Conservation (phyloP, 768 basidiomycete genomes). For the Auricularia auricula-judae region DNA sequence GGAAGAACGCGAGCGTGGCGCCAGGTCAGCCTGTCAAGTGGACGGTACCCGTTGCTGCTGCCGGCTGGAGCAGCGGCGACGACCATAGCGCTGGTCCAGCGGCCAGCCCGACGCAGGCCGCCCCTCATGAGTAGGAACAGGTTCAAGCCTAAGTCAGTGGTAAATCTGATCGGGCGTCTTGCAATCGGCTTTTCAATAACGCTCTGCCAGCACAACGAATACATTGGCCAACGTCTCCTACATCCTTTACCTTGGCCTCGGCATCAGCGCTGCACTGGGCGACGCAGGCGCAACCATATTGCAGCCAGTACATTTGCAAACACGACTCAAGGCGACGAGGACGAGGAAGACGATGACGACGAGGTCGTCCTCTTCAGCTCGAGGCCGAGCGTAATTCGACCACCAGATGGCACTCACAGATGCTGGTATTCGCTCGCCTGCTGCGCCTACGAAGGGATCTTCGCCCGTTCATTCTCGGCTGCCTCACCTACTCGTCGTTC, state of each 20-base stretch:
- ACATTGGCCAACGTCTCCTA: not conserved
- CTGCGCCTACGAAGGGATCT: not conserved
- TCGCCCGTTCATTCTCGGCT: not conserved
- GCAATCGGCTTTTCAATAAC: not conserved
- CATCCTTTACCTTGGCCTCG: not conserved
- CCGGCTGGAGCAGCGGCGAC: not conserved
- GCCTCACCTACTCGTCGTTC: not conserved
- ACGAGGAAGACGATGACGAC: not conserved
- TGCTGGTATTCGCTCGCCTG: not conserved
- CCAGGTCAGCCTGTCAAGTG: not conserved
- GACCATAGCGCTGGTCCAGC: not conserved
- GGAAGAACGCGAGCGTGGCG: not conserved
- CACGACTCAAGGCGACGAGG: not conserved
- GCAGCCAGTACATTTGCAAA: not conserved
- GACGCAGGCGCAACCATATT: not conserved
- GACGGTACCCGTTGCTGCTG: not conserved
- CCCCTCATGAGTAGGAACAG: not conserved
- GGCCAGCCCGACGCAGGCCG: not conserved
- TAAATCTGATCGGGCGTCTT: too few species aligned
- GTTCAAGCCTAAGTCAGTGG: too few species aligned
- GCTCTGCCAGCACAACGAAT: not conserved
- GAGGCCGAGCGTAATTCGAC: not conserved
- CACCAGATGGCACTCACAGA: not conserved
- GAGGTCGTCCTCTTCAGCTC: not conserved
- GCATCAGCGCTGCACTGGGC: not conserved